Percentiles rank a stretch among this genome's conserved stretches.
phyloP scores from a whole-genome alignment of 176 grass and related monocot genomes.

The Aegilops longissima region DNA sequence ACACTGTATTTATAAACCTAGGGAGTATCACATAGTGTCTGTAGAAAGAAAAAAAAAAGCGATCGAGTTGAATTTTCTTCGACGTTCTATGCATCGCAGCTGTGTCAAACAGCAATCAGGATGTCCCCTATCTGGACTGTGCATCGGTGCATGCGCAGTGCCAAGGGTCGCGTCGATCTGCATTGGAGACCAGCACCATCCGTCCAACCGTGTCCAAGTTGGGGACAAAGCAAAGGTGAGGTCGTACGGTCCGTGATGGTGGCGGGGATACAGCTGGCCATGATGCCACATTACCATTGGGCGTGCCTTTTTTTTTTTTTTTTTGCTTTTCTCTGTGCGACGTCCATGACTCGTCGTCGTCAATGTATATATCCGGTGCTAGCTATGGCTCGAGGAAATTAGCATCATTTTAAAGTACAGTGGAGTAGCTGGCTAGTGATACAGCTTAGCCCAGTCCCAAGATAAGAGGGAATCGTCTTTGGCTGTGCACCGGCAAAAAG shows the following conservation, averaged over 20 bases:
- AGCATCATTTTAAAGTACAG: conserved; percentile 30
- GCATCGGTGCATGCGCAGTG: neutral
- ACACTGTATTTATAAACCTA: no score
- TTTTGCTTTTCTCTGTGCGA: neutral
- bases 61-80: neutral
- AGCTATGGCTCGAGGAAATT: neutral
- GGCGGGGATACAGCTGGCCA: conserved; percentile 19
- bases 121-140: neutral
- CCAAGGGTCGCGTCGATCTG: neutral
- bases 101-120: neutral
- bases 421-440: neutral
- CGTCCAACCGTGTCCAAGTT: neutral
- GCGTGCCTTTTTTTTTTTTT: neutral
- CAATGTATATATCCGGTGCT: neutral
- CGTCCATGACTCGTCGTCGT: neutral
- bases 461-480: conserved; percentile 49
- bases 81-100: neutral
- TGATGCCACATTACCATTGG: conserved; percentile 19
- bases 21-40: neutral
- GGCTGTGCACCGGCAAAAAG: neutral
- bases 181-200: neutral
- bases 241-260: neutral
- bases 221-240: neutral
- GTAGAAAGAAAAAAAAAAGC: neutral
- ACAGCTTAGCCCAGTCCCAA: neutral